These are phyloP conservation scores for Venturia oleaginea DNA, from an alignment of 2,329 filamentous ascomycete species.

Conservation along the genomic window DNA sequence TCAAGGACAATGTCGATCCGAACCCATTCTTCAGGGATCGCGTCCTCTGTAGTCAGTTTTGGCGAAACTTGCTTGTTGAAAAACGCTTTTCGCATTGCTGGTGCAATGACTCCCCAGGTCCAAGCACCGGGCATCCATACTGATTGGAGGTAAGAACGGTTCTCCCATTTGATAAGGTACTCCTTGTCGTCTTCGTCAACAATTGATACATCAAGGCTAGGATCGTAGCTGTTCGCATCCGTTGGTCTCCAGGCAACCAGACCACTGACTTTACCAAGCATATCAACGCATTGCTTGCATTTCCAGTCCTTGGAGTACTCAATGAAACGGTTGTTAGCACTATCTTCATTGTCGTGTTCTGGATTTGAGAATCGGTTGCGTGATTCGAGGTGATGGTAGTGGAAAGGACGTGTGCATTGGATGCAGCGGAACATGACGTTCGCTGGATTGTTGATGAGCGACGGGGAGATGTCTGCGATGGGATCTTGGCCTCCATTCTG, in stretches of 20 bases:
- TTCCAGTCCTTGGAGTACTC: constrained; percentile 70
- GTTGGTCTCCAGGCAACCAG: constrained; percentile 81
- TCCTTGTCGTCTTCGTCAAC: constrained; percentile 74
- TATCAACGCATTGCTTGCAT: constrained; percentile 66
- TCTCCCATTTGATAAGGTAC: constrained; percentile 84
- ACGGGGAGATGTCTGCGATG: constrained; percentile 51
- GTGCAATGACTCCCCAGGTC: constrained; percentile 64
- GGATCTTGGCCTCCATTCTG: constrained; percentile 75
- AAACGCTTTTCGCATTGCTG: constrained; percentile 64
- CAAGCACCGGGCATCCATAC: constrained; percentile 84
- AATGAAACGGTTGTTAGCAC: constrained; percentile 53
- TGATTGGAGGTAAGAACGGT: constrained; percentile 70
- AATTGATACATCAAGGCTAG: constrained; percentile 7
- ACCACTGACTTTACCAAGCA: constrained; percentile 59
- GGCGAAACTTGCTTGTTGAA: constrained; percentile 59
- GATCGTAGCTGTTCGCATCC: constrained; percentile 45
- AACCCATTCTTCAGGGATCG: constrained; percentile 79
- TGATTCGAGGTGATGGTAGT: constrained; percentile 71
- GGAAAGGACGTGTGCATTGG: constrained; percentile 68
- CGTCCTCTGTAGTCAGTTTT: constrained; percentile 63
- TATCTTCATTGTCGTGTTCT: constrained; percentile 35
- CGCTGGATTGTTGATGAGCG: constrained; percentile 63
- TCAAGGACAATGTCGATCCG: constrained; percentile 83
- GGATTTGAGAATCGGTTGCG: constrained; percentile 22
- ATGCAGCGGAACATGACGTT: constrained; percentile 78